Percentiles rank a stretch among this genome's conserved stretches.
These are phyloP conservation scores for Talaromyces pinophilus DNA, from an alignment of 2,329 filamentous ascomycete species.

Conservation along the genomic window DNA sequence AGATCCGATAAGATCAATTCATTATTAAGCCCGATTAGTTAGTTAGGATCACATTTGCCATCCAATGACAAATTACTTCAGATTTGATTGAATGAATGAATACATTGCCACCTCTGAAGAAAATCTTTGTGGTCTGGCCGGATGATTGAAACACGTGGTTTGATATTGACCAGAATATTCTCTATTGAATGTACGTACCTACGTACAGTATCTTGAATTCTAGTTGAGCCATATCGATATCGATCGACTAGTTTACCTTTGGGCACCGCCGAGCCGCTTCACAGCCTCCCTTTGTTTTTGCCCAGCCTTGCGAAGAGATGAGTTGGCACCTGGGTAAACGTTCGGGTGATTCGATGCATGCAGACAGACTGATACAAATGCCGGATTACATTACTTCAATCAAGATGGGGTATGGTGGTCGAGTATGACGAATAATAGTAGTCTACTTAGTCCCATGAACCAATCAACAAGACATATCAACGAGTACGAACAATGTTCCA, in stretches of 20 bases:
- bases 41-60: background rate
- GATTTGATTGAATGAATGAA: background rate
- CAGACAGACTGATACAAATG: background rate
- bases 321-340: background rate
- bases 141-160: slow-evolving; percentile 4
- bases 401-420: background rate
- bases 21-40: background rate
- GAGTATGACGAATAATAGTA: background rate
- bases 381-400: background rate
- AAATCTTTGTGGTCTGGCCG: background rate
- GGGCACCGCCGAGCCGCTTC: slow-evolving; percentile 11
- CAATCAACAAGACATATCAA: background rate
- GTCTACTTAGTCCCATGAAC: background rate
- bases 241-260: background rate
- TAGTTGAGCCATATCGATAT: background rate
- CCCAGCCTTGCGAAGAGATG: background rate
- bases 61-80: background rate
- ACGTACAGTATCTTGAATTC: background rate
- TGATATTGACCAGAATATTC: background rate
- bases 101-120: background rate
- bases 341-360: background rate
- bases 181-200: background rate
- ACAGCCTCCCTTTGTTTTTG: slow-evolving; percentile 6
- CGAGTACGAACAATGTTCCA: slow-evolving; percentile 3
- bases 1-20: slow-evolving; percentile 8